These are phyloP conservation scores for Gossypium herbaceum DNA, from an alignment of 345 rosid genomes.

Conservation along the genomic window DNA sequence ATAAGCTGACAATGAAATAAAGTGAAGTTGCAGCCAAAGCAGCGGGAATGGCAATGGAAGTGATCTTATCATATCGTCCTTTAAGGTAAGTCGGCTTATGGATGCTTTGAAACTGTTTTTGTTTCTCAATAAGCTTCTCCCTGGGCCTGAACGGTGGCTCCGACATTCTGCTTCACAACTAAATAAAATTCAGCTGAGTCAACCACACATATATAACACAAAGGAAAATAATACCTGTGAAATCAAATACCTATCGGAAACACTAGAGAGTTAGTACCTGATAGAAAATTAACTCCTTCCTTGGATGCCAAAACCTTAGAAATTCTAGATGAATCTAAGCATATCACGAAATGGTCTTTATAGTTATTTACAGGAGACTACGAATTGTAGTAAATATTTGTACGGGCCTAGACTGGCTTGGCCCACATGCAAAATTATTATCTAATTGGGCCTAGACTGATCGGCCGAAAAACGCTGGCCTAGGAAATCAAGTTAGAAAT, in stretches of 20 bases:
- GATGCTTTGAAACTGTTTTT: constrained; percentile 67
- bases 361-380: too few species aligned
- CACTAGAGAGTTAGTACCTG: background rate
- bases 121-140: constrained; percentile 81
- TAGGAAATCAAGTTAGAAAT: too few species aligned
- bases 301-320: background rate
- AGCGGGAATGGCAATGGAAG: constrained; percentile 79
- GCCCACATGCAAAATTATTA: too few species aligned
- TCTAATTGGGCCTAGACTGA: too few species aligned
- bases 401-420: too few species aligned
- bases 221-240: background rate
- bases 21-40: constrained; percentile 56
- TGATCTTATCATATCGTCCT: constrained; percentile 76
- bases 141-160: constrained; percentile 75
- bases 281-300: background rate
- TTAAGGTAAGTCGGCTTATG: constrained; percentile 76
- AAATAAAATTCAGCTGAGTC: background rate
- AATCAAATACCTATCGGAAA: background rate
- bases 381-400: too few species aligned
- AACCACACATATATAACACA: background rate
- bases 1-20: constrained; percentile 65
- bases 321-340: background rate
- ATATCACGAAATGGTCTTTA: background rate
- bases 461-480: too few species aligned
- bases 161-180: constrained; percentile 42